Percentiles rank a stretch among this genome's conserved stretches.
Conservation (phyloP, 306 rosid genomes). For the Castanea mollissima region DNA sequence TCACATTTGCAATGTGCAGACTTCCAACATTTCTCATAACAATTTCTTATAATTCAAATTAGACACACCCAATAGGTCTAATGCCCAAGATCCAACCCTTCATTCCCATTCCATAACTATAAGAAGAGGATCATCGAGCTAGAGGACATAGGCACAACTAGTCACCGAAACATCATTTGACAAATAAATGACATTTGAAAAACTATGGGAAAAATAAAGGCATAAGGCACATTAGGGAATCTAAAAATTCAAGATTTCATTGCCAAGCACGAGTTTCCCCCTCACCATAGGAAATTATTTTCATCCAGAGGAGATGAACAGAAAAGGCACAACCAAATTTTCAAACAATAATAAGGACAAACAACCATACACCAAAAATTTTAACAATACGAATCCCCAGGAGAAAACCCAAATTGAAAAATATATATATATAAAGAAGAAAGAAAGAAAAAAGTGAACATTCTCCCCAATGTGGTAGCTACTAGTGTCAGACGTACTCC, state of each 20-base stretch:
- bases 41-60: no score
- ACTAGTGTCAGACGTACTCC: constrained; percentile 29
- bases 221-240: not conserved
- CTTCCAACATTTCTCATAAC: no score
- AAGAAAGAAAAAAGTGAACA: constrained; percentile 21
- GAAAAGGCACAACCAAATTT: constrained; percentile 25
- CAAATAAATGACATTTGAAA: not conserved
- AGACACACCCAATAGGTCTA: no score
- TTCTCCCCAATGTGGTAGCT: constrained; percentile 30
- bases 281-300: not conserved
- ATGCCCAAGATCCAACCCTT: no score
- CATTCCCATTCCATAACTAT: no score
- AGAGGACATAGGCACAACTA: no score
- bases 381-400: not conserved
- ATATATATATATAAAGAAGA: not conserved
- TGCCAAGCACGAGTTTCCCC: not conserved
- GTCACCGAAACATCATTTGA: not conserved
- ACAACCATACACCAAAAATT: constrained; percentile 14
- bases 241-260: not conserved
- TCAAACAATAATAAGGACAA: not conserved
- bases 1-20: no score
- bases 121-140: no score
- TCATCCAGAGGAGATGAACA: constrained; percentile 4
- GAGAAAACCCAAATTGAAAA: constrained; percentile 19
- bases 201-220: not conserved